Evolutionary conservation across 2,329 filamentous ascomycete genomes (phyloP).

Genomic region (Trichophaea hybrida): DNA sequence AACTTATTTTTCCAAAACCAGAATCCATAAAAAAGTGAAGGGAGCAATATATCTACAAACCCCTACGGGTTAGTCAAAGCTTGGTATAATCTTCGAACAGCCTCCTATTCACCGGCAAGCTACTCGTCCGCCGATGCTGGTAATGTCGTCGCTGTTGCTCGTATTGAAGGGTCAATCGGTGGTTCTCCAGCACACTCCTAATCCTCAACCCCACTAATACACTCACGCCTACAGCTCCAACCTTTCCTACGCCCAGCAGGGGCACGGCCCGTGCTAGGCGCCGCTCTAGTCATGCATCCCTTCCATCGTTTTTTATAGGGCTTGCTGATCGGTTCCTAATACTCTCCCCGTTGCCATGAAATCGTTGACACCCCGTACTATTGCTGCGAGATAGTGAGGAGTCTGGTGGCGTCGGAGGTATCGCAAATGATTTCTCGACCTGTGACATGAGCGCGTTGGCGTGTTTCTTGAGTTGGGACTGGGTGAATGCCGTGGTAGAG

Average conservation of each 20-base stretch:
- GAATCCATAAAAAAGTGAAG: no score
- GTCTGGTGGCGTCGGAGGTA: background rate
- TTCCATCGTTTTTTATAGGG: background rate
- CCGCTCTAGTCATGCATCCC: background rate
- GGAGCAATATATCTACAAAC: no score
- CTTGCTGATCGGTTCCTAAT: background rate
- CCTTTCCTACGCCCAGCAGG: background rate
- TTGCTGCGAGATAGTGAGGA: background rate
- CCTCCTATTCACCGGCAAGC: no score
- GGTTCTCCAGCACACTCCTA: background rate
- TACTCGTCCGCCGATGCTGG: no score
- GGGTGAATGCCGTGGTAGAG: background rate
- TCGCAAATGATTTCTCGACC: constrained; percentile 53
- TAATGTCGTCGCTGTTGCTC: no score
- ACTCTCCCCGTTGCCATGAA: background rate
- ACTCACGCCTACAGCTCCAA: background rate
- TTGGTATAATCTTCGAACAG: no score
- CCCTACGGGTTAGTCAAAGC: no score
- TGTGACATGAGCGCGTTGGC: constrained; percentile 80
- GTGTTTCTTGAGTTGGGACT: constrained; percentile 48
- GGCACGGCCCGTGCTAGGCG: background rate
- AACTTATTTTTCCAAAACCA: no score
- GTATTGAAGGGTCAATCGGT: background rate
- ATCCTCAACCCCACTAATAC: background rate
- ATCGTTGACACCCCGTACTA: background rate